These are phyloP conservation scores for Pyricularia sp. DNA, from an alignment of 2,329 filamentous ascomycete genomes.

Conservation along the genomic window DNA sequence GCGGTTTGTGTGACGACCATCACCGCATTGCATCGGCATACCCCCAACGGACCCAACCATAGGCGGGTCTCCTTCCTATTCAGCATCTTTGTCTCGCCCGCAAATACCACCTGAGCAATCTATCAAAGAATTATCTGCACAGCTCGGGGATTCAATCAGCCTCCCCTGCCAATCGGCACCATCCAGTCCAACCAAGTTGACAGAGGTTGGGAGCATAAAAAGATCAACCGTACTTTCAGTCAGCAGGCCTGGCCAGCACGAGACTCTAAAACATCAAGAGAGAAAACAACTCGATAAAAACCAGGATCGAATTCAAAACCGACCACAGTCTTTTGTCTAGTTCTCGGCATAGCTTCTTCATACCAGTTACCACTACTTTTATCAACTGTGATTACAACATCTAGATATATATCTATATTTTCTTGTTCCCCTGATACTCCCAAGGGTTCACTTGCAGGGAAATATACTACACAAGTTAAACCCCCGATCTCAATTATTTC, in stretches of 20 bases:
- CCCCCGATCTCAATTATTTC: no score
- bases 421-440: neutral
- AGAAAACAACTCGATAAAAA: no score
- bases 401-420: neutral
- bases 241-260: neutral
- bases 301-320: no score
- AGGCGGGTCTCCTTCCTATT: conserved; percentile 1
- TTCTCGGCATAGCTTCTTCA: neutral
- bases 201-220: neutral
- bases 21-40: neutral
- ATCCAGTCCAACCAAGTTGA: neutral
- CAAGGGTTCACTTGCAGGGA: neutral
- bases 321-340: neutral
- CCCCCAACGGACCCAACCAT: neutral
- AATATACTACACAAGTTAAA: no score
- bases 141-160: neutral
- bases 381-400: neutral
- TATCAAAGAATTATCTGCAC: neutral
- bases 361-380: neutral
- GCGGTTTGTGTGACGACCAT: neutral
- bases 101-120: neutral
- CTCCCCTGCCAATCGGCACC: neutral
- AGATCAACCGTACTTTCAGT: neutral
- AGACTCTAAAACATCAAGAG: neutral
- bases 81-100: neutral